These are phyloP conservation scores for Cicer judaicum DNA, from an alignment of 306 rosid genomes.

Conservation along the genomic window DNA sequence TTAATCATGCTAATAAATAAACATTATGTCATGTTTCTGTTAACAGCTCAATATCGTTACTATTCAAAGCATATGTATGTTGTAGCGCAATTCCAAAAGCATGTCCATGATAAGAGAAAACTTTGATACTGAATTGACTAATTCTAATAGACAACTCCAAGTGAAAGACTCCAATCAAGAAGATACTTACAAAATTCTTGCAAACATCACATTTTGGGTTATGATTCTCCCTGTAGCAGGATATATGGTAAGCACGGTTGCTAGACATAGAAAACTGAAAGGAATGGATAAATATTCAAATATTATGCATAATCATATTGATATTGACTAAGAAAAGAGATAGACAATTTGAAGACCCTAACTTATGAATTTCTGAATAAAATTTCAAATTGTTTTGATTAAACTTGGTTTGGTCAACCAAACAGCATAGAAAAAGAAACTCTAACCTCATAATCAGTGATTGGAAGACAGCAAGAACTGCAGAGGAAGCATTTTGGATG, in stretches of 20 bases:
- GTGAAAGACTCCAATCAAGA: conserved; percentile 41
- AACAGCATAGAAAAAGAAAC: conserved; percentile 25
- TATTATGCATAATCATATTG: conserved; percentile 31
- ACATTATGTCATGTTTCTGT: not conserved
- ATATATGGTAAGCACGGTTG: conserved; percentile 80
- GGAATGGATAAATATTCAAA: conserved; percentile 35
- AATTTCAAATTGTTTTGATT: conserved; percentile 31
- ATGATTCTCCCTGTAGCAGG: conserved; percentile 85
- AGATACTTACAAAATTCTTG: conserved; percentile 71
- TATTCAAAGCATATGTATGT: conserved; percentile 29
- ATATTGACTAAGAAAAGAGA: conserved; percentile 15
- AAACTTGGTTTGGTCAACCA: conserved; percentile 18
- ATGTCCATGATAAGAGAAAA: conserved; percentile 16
- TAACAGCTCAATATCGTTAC: conserved; percentile 33
- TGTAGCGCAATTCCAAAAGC: conserved; percentile 13
- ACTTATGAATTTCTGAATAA: conserved; percentile 22
- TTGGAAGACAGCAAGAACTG: conserved; percentile 75
- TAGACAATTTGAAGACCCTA: conserved; percentile 31
- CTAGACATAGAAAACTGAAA: conserved; percentile 88
- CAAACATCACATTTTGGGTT: conserved; percentile 98
- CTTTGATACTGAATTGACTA: conserved; percentile 25
- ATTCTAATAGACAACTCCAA: conserved; percentile 12
- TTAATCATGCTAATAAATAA: not conserved
- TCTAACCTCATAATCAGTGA: conserved; percentile 85
- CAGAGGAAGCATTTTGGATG: conserved; percentile 93